Base-by-base conservation (phyloP, 208 protist species). In the Acanthamoeba royreba region DNA sequence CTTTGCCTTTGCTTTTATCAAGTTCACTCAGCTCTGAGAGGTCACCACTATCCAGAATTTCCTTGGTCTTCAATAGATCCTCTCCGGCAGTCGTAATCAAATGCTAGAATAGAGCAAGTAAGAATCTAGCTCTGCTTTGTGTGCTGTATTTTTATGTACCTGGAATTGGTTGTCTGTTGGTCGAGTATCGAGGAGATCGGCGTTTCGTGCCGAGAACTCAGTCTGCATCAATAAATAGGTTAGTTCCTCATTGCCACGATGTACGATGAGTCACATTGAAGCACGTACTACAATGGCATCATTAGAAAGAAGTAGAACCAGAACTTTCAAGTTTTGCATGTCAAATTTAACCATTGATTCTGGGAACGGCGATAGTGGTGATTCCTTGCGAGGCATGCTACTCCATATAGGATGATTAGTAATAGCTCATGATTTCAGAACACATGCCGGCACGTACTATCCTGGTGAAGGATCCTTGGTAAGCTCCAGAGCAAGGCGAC, bases 91-190 rank as follows among this genome's bases (percentile, higher is more conserved):
- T 79, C 13, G 66, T 79, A 28, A 79, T 46, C 1, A 79, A 19
- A 25, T 79, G 66, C 66, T 79, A 40, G 3, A 3, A 7, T 46
- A 11, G 8, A 11, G 25, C 1, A 7, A 72, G 42, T 2, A 72
- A 15, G n/a, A 38, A 72, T n/a, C n/a, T n/a, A n/a, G n/a, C n/a
- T n/a, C n/a, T n/a, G n/a, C n/a, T n/a, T n/a, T n/a, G n/a, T n/a
- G n/a, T n/a, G n/a, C n/a, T n/a, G n/a, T n/a, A n/a, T n/a, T n/a
- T n/a, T n/a, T n/a, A n/a, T 25, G 63, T 40, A 79, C 66, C 66
- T 79, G 66, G 66, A 89, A 89, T 38, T 63, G 53, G 38, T 89
- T 89, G 53, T 89, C 53, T 40, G 81, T 89, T 42, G 81, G 53
- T 40, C 81, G 81, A 17, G 53, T 89, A n/a, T 89, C 81, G 1